A percentile compares a stretch with the other conserved stretches of the same genome.
phyloP scores from a whole-genome alignment of 495 filamentous ascomycete genomes.

The Tuber magnatum region DNA sequence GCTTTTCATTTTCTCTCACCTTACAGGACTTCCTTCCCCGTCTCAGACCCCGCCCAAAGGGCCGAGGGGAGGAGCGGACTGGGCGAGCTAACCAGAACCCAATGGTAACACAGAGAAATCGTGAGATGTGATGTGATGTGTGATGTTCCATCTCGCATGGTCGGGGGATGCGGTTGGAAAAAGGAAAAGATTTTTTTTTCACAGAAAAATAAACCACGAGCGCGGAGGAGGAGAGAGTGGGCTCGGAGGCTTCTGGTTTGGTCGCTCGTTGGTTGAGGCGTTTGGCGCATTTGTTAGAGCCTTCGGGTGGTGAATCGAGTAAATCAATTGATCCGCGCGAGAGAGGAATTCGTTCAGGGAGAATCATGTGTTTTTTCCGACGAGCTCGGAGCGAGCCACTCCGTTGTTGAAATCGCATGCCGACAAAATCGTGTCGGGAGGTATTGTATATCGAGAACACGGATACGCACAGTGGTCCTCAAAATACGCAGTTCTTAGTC shows the following conservation, averaged over 20 bases:
- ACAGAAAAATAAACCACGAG: not conserved
- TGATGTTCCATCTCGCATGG: conserved; percentile 2
- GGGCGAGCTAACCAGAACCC: not conserved
- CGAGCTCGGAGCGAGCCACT: not conserved
- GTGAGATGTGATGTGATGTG: not conserved
- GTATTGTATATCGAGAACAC: not conserved
- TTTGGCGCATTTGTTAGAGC: not conserved
- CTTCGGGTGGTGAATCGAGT: not conserved
- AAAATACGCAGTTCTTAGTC: not conserved
- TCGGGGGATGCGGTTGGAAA: not conserved
- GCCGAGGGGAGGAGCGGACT: not conserved
- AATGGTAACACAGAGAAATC: not conserved
- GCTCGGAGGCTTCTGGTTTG: not conserved
- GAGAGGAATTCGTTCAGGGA: not conserved
- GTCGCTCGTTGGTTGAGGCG: not conserved
- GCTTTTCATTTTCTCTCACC: not conserved
- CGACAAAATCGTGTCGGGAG: not conserved
- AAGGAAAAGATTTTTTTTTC: too few relatives aligned
- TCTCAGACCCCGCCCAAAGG: not conserved
- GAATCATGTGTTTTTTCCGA: not conserved
- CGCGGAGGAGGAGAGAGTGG: not conserved
- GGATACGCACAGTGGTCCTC: not conserved
- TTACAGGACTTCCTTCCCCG: not conserved
- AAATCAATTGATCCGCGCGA: not conserved
- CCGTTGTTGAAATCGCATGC: not conserved